Percentiles rank a stretch among this genome's conserved stretches.
phyloP scores from a whole-genome alignment of 2,329 filamentous ascomycete species.

The Fusarium piperis region DNA sequence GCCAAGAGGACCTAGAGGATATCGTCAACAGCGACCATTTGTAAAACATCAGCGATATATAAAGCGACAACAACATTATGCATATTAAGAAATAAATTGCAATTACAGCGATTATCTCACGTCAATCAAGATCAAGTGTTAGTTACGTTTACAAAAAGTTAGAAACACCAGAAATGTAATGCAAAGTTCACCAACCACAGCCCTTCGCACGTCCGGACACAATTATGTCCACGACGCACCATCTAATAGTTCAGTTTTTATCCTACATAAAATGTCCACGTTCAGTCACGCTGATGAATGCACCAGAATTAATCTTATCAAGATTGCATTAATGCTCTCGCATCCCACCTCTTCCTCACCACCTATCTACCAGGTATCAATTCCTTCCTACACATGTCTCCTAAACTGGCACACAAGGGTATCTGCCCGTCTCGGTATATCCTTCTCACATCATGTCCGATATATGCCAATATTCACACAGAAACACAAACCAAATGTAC shows the following conservation, averaged over 20 bases:
- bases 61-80: not conserved
- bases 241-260: not conserved
- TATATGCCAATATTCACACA: conserved; percentile 32
- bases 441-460: conserved; percentile 22
- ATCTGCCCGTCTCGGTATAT: conserved; percentile 35
- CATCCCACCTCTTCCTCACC: conserved; percentile 6
- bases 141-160: not conserved
- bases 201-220: too few relatives aligned
- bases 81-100: not conserved
- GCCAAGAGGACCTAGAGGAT: not conserved
- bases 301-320: not conserved
- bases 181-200: not conserved
- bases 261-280: not conserved
- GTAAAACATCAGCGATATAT: not conserved
- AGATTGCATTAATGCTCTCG: conserved; percentile 33
- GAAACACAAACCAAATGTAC: conserved; percentile 17
- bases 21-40: not conserved
- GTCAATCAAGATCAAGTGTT: not conserved
- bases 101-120: not conserved
- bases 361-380: conserved; percentile 28
- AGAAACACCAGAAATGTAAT: not conserved
- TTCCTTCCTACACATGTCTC: conserved; percentile 4
- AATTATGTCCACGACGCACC: not conserved
- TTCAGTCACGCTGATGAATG: not conserved
- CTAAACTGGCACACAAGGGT: conserved; percentile 26